phyloP scores from a whole-genome alignment of 768 basidiomycete species.

The Leucosporidium scottii region DNA sequence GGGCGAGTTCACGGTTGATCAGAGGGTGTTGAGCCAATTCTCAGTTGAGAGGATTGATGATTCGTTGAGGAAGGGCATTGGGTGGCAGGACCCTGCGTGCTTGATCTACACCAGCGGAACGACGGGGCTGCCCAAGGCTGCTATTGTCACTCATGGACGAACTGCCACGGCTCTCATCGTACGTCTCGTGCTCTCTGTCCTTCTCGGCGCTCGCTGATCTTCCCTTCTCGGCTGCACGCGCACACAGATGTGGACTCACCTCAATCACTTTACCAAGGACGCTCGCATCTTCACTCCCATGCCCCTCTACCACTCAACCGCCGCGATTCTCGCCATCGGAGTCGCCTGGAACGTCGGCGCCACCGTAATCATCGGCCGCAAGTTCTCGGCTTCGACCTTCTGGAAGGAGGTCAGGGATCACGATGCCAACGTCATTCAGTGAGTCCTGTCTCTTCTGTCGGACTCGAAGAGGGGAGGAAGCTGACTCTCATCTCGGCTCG shows the following conservation, averaged over 20 bases:
- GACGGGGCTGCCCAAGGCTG: constrained; percentile 22
- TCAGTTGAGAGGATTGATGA: constrained; percentile 10
- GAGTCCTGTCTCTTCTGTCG: too few relatives aligned
- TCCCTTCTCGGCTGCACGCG: not conserved
- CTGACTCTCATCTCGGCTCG: too few relatives aligned
- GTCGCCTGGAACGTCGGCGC: constrained; percentile 18
- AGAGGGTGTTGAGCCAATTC: not conserved
- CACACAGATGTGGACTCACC: constrained; percentile 6
- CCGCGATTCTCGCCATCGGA: constrained; percentile 16
- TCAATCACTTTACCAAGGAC: constrained; percentile 17
- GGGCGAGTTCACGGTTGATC: constrained; percentile 6
- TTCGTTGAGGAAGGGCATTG: constrained; percentile 18
- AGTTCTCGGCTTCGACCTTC: constrained; percentile 25
- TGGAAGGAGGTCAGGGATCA: constrained; percentile 27
- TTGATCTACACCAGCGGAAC: constrained; percentile 29
- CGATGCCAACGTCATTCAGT: constrained; percentile 20
- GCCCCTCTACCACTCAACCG: constrained; percentile 24
- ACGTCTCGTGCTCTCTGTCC: not conserved
- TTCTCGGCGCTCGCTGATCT: constrained; percentile 2
- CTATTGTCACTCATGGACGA: constrained; percentile 14
- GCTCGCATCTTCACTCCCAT: constrained; percentile 31
- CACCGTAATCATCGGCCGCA: constrained; percentile 29
- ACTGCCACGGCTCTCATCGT: constrained; percentile 8
- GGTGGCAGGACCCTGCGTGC: constrained; percentile 15
- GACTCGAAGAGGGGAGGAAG: too few relatives aligned